phyloP scores from a whole-genome alignment of 148 eudicot genomes.

The Spergularia bocconei region DNA sequence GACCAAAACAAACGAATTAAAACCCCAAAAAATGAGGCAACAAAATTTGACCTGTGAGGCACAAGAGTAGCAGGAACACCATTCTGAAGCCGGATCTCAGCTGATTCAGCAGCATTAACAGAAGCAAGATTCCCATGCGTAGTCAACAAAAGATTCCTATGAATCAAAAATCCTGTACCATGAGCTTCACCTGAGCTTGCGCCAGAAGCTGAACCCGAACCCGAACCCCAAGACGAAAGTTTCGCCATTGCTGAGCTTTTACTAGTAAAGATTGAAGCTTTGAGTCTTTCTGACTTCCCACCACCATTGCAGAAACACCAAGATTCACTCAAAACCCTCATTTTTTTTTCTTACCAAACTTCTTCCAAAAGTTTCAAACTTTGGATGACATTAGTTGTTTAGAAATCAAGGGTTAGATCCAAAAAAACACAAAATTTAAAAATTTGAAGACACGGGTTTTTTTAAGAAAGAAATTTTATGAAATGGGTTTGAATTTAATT shows the following conservation, averaged over 20 bases:
- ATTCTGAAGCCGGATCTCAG: constrained; percentile 75
- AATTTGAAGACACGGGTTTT: constrained; percentile 13
- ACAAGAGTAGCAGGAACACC: constrained; percentile 69
- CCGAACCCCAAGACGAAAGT: constrained; percentile 29
- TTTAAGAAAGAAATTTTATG: not conserved
- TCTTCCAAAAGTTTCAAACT: not conserved
- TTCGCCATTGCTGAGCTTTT: constrained; percentile 68
- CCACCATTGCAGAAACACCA: constrained; percentile 97
- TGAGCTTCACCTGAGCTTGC: constrained; percentile 24
- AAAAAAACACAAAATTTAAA: not conserved
- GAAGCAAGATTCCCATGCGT: constrained; percentile 84
- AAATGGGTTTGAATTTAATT: constrained; percentile 7
- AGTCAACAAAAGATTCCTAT: constrained; percentile 68
- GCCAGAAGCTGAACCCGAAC: constrained; percentile 12
- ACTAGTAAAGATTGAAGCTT: constrained; percentile 57
- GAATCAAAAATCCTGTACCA: constrained; percentile 77
- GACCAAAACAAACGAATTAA: not conserved
- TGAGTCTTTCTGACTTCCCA: constrained; percentile 79
- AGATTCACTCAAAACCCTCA: constrained; percentile 68
- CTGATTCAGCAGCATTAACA: constrained; percentile 63
- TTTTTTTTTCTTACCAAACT: constrained; percentile 12
- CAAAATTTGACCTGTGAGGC: constrained; percentile 61
- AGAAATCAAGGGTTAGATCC: constrained; percentile 23
- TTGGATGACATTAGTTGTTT: not conserved
- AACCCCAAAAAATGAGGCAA: not conserved